These are phyloP conservation scores for Chaetomiaceae sp. DNA, from an alignment of 2,329 filamentous ascomycete species.

Conservation along the genomic window DNA sequence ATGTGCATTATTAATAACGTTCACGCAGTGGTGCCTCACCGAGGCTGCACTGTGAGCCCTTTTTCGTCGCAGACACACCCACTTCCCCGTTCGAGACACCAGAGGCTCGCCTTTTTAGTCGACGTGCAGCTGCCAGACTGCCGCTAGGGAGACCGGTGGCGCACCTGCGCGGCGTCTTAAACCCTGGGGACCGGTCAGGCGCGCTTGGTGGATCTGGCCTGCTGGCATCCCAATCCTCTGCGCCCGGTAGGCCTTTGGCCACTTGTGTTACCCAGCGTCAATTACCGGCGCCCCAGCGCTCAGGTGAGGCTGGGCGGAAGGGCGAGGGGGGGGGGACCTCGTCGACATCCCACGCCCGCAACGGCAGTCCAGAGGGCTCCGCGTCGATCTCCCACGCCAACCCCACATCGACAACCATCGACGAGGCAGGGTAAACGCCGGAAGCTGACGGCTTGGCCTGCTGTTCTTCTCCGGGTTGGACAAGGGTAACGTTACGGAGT, in stretches of 20 bases:
- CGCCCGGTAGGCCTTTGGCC: not conserved
- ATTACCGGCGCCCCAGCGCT: not conserved
- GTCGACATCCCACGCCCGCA: conserved; percentile 10
- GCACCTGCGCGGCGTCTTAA: conserved; percentile 4
- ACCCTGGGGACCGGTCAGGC: conserved; percentile 19
- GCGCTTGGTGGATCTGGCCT: not conserved
- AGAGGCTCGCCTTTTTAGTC: conserved; percentile 20
- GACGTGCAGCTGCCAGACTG: conserved; percentile 23
- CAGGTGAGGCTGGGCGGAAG: not conserved
- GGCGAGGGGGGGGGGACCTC: not conserved
- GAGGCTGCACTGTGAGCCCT: not conserved
- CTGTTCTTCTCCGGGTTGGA: not conserved
- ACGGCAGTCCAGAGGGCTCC: conserved; percentile 9
- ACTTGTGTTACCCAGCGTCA: not conserved
- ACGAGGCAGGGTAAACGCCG: not conserved
- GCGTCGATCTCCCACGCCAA: conserved; percentile 12
- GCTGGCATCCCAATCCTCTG: not conserved
- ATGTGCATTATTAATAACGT: too few relatives aligned
- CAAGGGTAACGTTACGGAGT: too few relatives aligned
- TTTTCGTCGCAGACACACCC: not conserved
- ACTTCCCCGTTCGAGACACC: conserved; percentile 10
- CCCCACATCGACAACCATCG: conserved; percentile 8
- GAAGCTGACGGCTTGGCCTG: not conserved
- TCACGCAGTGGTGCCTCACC: not conserved
- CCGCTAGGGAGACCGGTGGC: conserved; percentile 23